phyloP scores from a whole-genome alignment of 1,139 yeast genomes.

The Sugiyamaella neomexicana region DNA sequence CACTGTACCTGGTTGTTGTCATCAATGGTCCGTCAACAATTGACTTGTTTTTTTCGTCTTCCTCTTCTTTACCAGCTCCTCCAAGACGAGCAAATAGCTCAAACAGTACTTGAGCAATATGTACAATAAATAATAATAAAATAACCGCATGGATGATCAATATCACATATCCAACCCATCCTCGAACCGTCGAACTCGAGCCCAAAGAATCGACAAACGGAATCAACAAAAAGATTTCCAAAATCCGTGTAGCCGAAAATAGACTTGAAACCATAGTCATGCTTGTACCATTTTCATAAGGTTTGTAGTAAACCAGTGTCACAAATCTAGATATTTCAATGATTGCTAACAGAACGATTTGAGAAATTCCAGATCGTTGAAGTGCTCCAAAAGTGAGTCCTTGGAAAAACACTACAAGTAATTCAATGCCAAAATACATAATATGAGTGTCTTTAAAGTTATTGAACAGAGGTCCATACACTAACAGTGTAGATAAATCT shows the following conservation, averaged over 20 bases:
- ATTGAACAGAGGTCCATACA: conserved; percentile 39
- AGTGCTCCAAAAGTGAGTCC: conserved; percentile 40
- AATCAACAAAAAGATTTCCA: conserved; percentile 34
- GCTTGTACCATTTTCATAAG: conserved; percentile 37
- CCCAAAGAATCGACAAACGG: conserved; percentile 35
- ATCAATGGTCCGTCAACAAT: conserved; percentile 4
- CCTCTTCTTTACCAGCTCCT: conserved; percentile 27
- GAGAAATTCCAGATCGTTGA: conserved; percentile 42
- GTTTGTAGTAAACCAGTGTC: conserved; percentile 32
- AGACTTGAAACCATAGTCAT: conserved; percentile 35
- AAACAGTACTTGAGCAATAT: conserved; percentile 35
- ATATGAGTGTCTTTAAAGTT: conserved; percentile 17
- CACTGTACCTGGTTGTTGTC: conserved; percentile 1
- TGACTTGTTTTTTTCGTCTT: conserved; percentile 1
- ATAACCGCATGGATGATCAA: conserved; percentile 38
- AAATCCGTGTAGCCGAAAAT: conserved; percentile 32
- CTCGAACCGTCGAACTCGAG: conserved; percentile 29
- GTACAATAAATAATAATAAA: conserved; percentile 35
- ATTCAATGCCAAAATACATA: conserved; percentile 31
- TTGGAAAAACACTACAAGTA: conserved; percentile 33
- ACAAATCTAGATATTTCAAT: conserved; percentile 34
- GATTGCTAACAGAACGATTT: conserved; percentile 37
- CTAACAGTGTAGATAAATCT: conserved; percentile 34
- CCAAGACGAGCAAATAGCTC: conserved; percentile 35
- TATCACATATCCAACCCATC: conserved; percentile 41